Evolutionary conservation across 2,329 filamentous ascomycete genomes (phyloP), one percentile per base, ranked within the genome.

Genomic region (Paraphoma sp.): DNA sequence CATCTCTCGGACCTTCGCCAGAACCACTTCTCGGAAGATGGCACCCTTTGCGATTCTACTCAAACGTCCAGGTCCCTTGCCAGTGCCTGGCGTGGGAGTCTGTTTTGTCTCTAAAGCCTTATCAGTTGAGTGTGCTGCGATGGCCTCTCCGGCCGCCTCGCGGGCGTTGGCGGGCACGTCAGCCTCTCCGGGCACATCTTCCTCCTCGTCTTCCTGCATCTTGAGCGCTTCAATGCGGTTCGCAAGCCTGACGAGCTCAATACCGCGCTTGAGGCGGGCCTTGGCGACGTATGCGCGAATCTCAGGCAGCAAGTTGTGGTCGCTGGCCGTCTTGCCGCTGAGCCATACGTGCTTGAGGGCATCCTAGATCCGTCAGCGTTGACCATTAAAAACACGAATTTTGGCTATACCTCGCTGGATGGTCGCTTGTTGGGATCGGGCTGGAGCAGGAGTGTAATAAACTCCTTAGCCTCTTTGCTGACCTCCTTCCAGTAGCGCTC

Each of bases 401-500:
- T 16, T 10, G 45, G 42, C 48, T 84, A 62, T 83, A 91, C 90
- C 78, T 89, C 84, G 70, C 92, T 96, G 1, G 89, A 89, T 69
- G 87, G 88, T 67, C 96, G 89, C 67, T 90, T 85, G 46, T 88
- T 84, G 1, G 93, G 90, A 64, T 92, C 85, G 3, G 93, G 88
- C 66, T 94, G 89, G 56, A 99, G 85, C 28, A 99, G 84, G 54
- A 83, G 81, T 59, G 89, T 81, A 79, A 99, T 98, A 76, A 99
- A 99, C 65, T 94, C 88, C 81, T 98, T 99, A 64, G 93, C 95
- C 66, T 98, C 93, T 48, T 90, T 84, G 75, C 93, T 97, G 70
- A 99, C 95, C 68, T 97, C 95, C 76, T 93, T 95, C 95, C 95
- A 99, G 81, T 98, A 99, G 54, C 94, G 88, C 75, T 97, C 93